Evolutionary conservation across 495 filamentous ascomycete genomes (phyloP).

Genomic region (Aspergillus egyptiacus): DNA sequence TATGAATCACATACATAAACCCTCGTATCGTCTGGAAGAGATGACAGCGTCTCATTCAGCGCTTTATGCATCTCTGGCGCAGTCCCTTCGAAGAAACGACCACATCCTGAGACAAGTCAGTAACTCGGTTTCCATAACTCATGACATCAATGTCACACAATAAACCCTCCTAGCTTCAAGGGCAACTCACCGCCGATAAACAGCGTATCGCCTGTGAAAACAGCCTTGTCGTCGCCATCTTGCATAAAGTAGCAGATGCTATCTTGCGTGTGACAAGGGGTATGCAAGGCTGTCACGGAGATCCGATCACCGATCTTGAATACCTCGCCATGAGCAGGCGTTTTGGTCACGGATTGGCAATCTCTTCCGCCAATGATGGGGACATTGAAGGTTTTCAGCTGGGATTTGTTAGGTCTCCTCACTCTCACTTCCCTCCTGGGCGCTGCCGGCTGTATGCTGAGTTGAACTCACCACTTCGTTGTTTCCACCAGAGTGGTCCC

Average conservation of each 20-base stretch:
- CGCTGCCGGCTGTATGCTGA: not conserved
- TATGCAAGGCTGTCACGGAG: conserved; percentile 81
- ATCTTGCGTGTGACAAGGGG: conserved; percentile 96
- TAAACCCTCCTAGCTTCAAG: not conserved
- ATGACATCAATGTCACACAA: no score
- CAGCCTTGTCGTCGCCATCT: conserved; percentile 71
- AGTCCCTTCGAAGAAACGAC: conserved; percentile 94
- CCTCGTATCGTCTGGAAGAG: conserved; percentile 83
- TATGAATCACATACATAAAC: conserved; percentile 65
- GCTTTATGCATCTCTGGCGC: conserved; percentile 88
- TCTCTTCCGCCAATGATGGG: conserved; percentile 83
- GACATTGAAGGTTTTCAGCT: conserved; percentile 66
- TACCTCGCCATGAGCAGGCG: conserved; percentile 63
- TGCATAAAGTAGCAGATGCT: conserved; percentile 90
- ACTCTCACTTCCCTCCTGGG: not conserved
- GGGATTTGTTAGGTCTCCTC: not conserved
- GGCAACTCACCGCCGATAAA: conserved; percentile 73
- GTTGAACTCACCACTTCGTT: conserved; percentile 56
- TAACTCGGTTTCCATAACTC: no score
- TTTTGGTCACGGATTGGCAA: conserved; percentile 71
- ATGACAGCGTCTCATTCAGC: conserved; percentile 74
- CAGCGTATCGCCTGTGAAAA: conserved; percentile 94
- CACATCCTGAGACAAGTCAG: conserved; percentile 58
- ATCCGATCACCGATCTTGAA: conserved; percentile 83
- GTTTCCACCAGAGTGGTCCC: conserved; percentile 94